These are phyloP conservation scores for Naganishia kalamii DNA, from an alignment of 768 basidiomycete genomes.

Conservation along the genomic window DNA sequence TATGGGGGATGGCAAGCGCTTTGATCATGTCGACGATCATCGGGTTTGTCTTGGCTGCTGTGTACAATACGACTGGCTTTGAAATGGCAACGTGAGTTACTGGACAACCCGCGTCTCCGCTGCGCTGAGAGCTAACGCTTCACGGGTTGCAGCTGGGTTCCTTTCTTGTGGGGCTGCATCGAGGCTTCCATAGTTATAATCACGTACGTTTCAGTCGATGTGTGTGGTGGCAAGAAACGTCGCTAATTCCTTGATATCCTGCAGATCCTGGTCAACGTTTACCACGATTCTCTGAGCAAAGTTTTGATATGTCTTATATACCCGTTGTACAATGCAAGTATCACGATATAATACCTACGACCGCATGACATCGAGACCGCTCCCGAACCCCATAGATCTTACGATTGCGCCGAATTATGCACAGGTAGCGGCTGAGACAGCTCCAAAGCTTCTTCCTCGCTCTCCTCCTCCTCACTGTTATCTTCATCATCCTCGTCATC, in stretches of 20 bases:
- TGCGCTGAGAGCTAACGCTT: neutral
- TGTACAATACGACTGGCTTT: slow-evolving; percentile 24
- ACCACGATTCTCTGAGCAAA: slow-evolving; percentile 16
- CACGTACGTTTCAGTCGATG: slow-evolving; percentile 15
- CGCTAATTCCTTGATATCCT: neutral
- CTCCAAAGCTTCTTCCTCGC: slow-evolving; percentile 2
- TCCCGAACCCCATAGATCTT: neutral
- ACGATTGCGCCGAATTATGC: neutral
- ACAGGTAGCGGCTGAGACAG: neutral
- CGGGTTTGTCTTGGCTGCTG: slow-evolving; percentile 22
- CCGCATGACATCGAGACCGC: neutral
- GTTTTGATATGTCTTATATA: neutral
- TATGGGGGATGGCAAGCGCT: slow-evolving; percentile 17
- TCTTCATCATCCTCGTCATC: slow-evolving; percentile 11
- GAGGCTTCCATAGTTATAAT: slow-evolving; percentile 22
- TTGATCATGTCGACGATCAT: slow-evolving; percentile 27
- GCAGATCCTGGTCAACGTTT: slow-evolving; percentile 23
- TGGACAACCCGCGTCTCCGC: neutral
- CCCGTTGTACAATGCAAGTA: neutral
- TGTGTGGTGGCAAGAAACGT: neutral
- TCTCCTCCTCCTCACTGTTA: slow-evolving; percentile 16
- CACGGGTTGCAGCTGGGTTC: slow-evolving; percentile 14
- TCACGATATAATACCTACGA: neutral
- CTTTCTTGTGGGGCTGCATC: slow-evolving; percentile 20
- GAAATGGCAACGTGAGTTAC: slow-evolving; percentile 26